These are phyloP conservation scores for Urostyla sp. DNA, from an alignment of 73 alveolate genomes.

Conservation along the genomic window DNA sequence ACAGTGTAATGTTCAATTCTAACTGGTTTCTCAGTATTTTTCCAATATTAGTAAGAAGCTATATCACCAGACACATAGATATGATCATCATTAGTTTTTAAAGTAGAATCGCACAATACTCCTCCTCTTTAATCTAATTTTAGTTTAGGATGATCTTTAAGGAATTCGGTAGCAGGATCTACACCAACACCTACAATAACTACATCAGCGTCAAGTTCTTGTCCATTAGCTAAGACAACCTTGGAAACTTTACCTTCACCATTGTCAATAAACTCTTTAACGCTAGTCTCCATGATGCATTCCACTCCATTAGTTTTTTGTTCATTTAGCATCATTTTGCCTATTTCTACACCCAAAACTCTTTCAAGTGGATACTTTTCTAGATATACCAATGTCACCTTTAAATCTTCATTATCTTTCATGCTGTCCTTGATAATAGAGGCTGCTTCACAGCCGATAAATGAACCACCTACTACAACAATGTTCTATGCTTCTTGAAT, in stretches of 20 bases:
- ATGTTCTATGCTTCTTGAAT: constrained; percentile 66
- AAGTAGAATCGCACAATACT: constrained; percentile 74
- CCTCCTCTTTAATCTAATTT: constrained; percentile 71
- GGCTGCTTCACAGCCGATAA: constrained; percentile 90
- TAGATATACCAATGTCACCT: constrained; percentile 77
- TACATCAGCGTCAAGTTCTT: constrained; percentile 76
- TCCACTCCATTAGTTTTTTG: constrained; percentile 76
- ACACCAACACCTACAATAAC: constrained; percentile 88
- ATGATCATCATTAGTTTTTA: constrained; percentile 74
- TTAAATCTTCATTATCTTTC: constrained; percentile 61
- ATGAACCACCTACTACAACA: constrained; percentile 85
- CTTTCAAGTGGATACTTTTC: constrained; percentile 78
- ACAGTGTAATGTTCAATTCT: constrained; percentile 89
- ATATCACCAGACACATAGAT: constrained; percentile 92
- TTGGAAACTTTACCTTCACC: constrained; percentile 64
- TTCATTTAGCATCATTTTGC: constrained; percentile 55
- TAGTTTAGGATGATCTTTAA: constrained; percentile 53
- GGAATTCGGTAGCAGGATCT: constrained; percentile 70
- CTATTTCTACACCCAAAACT: constrained; percentile 82
- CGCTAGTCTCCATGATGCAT: constrained; percentile 58
- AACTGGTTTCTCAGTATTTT: constrained; percentile 77
- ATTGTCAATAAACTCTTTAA: constrained; percentile 61
- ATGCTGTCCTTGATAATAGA: constrained; percentile 62
- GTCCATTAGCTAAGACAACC: constrained; percentile 75
- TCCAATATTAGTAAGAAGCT: constrained; percentile 82